Evolutionary conservation across 352 stramenopile species (phyloP).

Genomic region (Globisporangium radiosum): DNA sequence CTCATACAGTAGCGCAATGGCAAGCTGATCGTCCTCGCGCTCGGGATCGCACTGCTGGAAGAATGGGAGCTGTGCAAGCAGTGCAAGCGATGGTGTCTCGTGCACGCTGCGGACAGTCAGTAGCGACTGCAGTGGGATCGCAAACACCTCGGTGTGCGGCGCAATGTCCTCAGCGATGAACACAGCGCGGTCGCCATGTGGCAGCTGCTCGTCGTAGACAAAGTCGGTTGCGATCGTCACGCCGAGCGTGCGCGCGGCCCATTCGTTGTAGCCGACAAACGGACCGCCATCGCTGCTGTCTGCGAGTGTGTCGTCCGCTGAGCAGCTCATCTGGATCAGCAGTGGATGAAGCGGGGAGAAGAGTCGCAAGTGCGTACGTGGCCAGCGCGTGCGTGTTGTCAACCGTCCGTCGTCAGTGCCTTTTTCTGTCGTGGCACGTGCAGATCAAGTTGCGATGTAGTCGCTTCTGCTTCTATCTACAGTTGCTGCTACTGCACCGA

Average conservation of each 20-base stretch:
- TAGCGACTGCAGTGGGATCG: conserved; percentile 45
- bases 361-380: no score
- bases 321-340: not conserved
- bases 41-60: conserved; percentile 41
- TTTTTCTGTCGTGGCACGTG: no score
- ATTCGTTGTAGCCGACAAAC: conserved; percentile 79
- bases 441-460: no score
- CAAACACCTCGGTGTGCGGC: conserved; percentile 64
- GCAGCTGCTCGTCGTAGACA: conserved; percentile 60
- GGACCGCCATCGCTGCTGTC: conserved; percentile 7
- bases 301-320: not conserved
- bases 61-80: conserved; percentile 28
- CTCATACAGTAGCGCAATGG: conserved; percentile 69
- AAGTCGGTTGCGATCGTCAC: conserved; percentile 70
- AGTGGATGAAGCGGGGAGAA: no score
- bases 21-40: conserved; percentile 60
- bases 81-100: conserved; percentile 22
- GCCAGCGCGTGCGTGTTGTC: no score
- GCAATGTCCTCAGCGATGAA: conserved; percentile 77
- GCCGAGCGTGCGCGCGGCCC: conserved; percentile 40
- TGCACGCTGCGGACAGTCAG: conserved; percentile 43
- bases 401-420: no score
- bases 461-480: no score
- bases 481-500: no score
- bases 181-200: conserved; percentile 54